phyloP scores from a whole-genome alignment of 1,139 yeast species.

The Yamadazyma epiphylla region DNA sequence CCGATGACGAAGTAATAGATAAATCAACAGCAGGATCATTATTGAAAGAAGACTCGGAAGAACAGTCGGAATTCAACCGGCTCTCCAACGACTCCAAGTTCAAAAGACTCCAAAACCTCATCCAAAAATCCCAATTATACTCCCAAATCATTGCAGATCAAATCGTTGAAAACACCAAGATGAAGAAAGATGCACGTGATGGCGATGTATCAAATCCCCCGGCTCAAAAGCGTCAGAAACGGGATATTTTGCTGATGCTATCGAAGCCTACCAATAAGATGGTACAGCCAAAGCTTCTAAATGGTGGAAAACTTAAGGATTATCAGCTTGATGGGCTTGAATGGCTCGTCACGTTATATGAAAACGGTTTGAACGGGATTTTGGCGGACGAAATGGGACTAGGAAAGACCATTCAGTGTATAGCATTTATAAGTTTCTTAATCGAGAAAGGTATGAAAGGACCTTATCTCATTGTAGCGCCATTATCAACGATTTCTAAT shows the following conservation, averaged over 20 bases:
- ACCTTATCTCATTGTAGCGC: conserved; percentile 84
- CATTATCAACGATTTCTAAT: conserved; percentile 80
- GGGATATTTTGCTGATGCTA: conserved; percentile 12
- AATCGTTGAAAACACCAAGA: conserved; percentile 37
- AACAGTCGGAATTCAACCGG: conserved; percentile 37
- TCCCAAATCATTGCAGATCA: conserved; percentile 81
- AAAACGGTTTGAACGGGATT: conserved; percentile 92
- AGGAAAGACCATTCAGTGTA: conserved; percentile 88
- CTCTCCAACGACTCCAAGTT: conserved; percentile 46
- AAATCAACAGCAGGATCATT: not conserved
- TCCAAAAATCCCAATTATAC: conserved; percentile 79
- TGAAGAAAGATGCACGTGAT: conserved; percentile 8
- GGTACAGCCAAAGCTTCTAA: conserved; percentile 61
- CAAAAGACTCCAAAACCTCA: conserved; percentile 62
- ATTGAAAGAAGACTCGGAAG: conserved; percentile 12
- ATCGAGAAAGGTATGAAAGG: conserved; percentile 79
- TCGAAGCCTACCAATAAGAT: conserved; percentile 19
- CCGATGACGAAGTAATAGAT: conserved; percentile 8
- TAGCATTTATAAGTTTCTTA: conserved; percentile 70
- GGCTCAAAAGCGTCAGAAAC: conserved; percentile 6
- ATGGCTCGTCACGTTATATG: conserved; percentile 84
- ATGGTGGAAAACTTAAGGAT: conserved; percentile 69
- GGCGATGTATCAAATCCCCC: not conserved
- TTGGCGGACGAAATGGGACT: conserved; percentile 97
- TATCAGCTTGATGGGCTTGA: conserved; percentile 89